A percentile compares a stretch with the other conserved stretches of the same genome.
Conservation (phyloP, 192 early-diverging fungal species). For the Kappamyces sp. region DNA sequence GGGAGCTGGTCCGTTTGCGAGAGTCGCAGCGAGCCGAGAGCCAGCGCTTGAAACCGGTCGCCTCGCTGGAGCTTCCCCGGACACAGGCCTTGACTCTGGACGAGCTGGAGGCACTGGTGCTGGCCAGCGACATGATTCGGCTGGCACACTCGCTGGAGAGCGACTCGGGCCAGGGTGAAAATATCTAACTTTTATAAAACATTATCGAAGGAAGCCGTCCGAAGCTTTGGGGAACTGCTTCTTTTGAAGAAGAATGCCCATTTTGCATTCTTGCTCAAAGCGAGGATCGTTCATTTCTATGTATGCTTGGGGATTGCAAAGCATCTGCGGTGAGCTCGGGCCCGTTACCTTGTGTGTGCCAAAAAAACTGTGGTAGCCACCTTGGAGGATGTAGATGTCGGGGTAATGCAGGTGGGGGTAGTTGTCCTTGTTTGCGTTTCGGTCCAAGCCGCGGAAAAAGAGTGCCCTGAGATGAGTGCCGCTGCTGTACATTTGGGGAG, state of each 20-base stretch:
- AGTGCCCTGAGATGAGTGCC: constrained; percentile 43
- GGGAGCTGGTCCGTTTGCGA: no score
- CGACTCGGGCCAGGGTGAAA: no score
- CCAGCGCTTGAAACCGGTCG: no score
- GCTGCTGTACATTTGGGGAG: constrained; percentile 60
- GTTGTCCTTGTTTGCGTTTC: constrained; percentile 56
- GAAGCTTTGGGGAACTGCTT: constrained; percentile 16
- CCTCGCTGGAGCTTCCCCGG: no score
- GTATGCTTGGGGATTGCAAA: constrained; percentile 70
- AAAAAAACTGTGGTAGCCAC: constrained; percentile 77
- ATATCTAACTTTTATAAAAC: no score
- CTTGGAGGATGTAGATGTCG: constrained; percentile 77
- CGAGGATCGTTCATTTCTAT: constrained; percentile 71
- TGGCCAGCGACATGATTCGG: no score
- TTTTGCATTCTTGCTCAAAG: constrained; percentile 39
- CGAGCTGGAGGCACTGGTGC: no score
- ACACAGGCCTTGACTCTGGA: no score
- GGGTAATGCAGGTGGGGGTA: constrained; percentile 80
- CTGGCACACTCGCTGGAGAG: no score
- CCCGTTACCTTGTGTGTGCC: constrained; percentile 35
- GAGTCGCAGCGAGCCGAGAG: no score
- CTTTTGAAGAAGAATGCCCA: constrained; percentile 19
- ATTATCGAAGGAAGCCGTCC: no score
- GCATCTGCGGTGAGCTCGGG: constrained; percentile 17
- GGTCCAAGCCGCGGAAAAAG: constrained; percentile 67